Evolutionary conservation across 805 yeast genomes (phyloP), one percentile per base, ranked within the genome.

Genomic region (Suhomyces faveliae): DNA sequence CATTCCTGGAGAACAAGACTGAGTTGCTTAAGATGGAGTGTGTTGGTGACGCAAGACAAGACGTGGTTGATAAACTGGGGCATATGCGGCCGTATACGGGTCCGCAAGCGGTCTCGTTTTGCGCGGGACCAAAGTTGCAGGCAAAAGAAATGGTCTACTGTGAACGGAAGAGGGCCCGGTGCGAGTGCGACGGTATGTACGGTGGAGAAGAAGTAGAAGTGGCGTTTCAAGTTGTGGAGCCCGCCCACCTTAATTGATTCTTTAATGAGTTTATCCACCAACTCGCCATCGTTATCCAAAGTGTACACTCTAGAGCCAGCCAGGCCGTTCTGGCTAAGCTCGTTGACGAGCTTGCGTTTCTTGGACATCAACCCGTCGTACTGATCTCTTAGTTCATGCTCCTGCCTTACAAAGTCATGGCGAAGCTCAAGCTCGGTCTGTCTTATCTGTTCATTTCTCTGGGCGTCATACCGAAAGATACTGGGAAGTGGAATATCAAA

Each of bases 261-360:
- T 17, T 55, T 53, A 4, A 60, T 48, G n/a, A 53, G 45, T 24
- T 46, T 48, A 17, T 66, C 68, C n/a, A 67, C 52, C 24, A 58
- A 35, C 7, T 46, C 46, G 24, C 46, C 48, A 45, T 58, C 62
- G 20, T 56, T 41, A 13, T 53, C 58, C 46, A 59, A 21, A 12
- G 54, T 35, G 48, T 45, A 65, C 30, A 42, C 39, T 30, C 53
- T 55, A 2, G 42, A 43, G 22, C 55, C 61, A 19, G 40, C 45
- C 10, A 65, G 51, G 17, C 71, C 72, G 46, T 67, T 67, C 40
- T 63, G 67, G 52, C 67, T 69, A 39, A 69, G 51, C 43, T 68
- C 73, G 3, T 33, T 43, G 35, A 68, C 19, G 10, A 67, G 30
- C 29, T 46, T 35, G 7, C 42, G 41, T 33, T 57, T 61, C 11